Base-by-base conservation (phyloP, 805 yeast genomes). In the Pichia nanzhaoensis region DNA sequence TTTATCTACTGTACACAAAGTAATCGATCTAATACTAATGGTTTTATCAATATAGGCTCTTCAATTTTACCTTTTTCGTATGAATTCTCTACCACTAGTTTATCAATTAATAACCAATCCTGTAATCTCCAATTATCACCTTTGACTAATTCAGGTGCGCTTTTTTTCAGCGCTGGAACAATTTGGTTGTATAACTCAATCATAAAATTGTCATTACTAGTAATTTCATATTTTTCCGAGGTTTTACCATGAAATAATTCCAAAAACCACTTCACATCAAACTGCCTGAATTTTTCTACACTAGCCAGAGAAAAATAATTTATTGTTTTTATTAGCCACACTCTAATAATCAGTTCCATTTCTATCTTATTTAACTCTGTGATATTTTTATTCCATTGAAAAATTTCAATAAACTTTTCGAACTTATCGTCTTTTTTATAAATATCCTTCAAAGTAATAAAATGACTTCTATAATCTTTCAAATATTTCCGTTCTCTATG, bases 401-500 rank as follows among this genome's bases (percentile, higher is more conserved):
- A 30, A 17, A 45, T 24, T n/a, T 46, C 40, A 34, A 55, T n/a
- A 27, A 51, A 41, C 1, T 47, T 35, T 2, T 18, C 31, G 34
- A 56, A 48, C 16, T 33, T 39, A 3, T 43, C 50, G 28, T 58
- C 61, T 20, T 52, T 56, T 36, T 54, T 56, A 14, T 47, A 7
- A 1, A 60, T 53, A 42, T 58, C 58, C 21, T 55, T 59, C 13
- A 56, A 14, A 5, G 63, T 60, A 16, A 55, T 53, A 17, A 62
- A 40, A 8, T 44, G 24, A 7, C 50, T 41, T 37, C 63, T 50
- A 48, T 67, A 50, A 4, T 59, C 56, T 14, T 61, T 60, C 39
- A 77, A 57, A 24, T 72, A 47, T 1, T 50, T 51, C 52, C 70
- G 75, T 50, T 77, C 82, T 27, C 54, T 42, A 17, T 55, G 55